Conservation (phyloP, 2,329 filamentous ascomycete genomes). For the Harringtonia lauricola region DNA sequence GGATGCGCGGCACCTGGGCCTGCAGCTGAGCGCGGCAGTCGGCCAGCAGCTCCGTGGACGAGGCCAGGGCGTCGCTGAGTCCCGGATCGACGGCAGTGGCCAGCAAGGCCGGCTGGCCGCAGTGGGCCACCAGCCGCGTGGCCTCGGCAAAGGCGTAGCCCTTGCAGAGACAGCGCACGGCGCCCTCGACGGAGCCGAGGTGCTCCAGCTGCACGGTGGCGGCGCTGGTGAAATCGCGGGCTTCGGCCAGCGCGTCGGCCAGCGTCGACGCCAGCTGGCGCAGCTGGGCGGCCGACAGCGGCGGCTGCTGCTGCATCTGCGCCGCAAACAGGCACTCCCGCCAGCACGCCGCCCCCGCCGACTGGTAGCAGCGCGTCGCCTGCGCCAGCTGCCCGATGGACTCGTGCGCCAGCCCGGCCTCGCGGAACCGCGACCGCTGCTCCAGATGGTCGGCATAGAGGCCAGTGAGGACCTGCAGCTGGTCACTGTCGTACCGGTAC, state of each 20-base stretch:
- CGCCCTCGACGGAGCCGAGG: slow-evolving; percentile 55
- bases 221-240: slow-evolving; percentile 72
- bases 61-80: slow-evolving; percentile 69
- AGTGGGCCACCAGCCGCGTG: slow-evolving; percentile 61
- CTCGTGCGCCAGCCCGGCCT: slow-evolving; percentile 86
- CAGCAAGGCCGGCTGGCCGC: slow-evolving; percentile 51
- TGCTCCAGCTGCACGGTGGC: slow-evolving; percentile 76
- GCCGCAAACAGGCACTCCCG: slow-evolving; percentile 80
- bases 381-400: slow-evolving; percentile 61
- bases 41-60: slow-evolving; percentile 80
- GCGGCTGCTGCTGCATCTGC: slow-evolving; percentile 38
- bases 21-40: slow-evolving; percentile 81
- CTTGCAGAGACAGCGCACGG: slow-evolving; percentile 71
- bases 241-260: slow-evolving; percentile 68
- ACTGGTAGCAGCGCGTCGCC: slow-evolving; percentile 74
- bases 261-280: slow-evolving; percentile 60
- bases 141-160: slow-evolving; percentile 83
- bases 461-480: slow-evolving; percentile 50
- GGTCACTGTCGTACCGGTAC: slow-evolving; percentile 72
- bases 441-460: slow-evolving; percentile 74
- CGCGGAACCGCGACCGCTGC: slow-evolving; percentile 63
- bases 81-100: slow-evolving; percentile 61
- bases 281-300: slow-evolving; percentile 37
- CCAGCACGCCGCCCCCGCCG: slow-evolving; percentile 69
- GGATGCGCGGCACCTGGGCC: slow-evolving; percentile 77